Evolutionary conservation across 164 flowering plant genomes (phyloP), one percentile per base, ranked within the genome.

Genomic region (Aristolochia contorta): DNA sequence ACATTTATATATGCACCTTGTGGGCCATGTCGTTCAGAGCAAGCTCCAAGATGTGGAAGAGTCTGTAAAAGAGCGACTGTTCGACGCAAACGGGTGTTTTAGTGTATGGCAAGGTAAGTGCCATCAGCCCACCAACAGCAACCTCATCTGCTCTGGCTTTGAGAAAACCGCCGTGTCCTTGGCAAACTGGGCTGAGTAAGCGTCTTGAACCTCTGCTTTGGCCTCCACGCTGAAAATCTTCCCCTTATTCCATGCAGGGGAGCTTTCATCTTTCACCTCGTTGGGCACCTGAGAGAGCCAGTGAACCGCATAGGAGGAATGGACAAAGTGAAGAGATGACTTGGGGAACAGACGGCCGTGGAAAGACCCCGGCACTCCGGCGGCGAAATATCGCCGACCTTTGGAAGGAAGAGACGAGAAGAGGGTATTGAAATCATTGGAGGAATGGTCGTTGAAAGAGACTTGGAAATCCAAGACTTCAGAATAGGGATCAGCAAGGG

Each of bases 211-310:
- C 32, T 65, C 75, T 10, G 54, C 12, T 0, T 47, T 57, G 3
- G 67, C 66, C 20, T 51, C 65, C 1, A 32, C 12, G 21, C 48
- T 63, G 21, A 63, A 57, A n/a, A 77, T 52, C 54, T 61, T 69
- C 19, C 77, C 77, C 25, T 65, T 54, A n/a, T 77, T 77, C 69
- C 72, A 73, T 6, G 75, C 66, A 15, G 64, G 56, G 46, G 70
- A 72, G 16, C 1, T 70, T 2, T 20, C 18, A 21, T 70, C 65
- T 9, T 50, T 12, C 5, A 76, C 48, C 58, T 63, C 64, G 20
- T 41, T 48, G 2, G 77, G 79, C 20, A 64, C 57, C 33, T 48
- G 37, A 2, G 77, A 63, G 16, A 72, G 61, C 65, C 69, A 72
- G 3, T 65, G 69, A 6, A 68, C 64, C 33, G 72, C 33, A 47